These are phyloP conservation scores for Viridothelium virens DNA, from an alignment of 495 filamentous ascomycete species.

Conservation along the genomic window DNA sequence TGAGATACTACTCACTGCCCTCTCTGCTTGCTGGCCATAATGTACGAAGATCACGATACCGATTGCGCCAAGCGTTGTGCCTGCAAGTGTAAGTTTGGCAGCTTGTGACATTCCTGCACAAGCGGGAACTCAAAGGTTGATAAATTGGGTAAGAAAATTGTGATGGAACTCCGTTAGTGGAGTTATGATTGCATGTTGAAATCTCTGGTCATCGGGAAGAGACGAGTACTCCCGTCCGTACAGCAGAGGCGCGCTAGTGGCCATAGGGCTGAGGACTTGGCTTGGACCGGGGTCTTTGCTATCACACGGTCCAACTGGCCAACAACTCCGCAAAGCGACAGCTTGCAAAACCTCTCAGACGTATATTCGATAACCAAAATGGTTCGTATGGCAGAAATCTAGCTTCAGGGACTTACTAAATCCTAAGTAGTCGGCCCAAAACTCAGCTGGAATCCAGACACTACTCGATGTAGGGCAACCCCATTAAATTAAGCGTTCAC, in stretches of 20 bases:
- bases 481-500: not conserved
- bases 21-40: conserved; percentile 75
- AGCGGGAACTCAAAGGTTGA: not conserved
- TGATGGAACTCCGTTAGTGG: no score
- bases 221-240: no score
- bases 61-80: conserved; percentile 66
- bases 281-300: conserved; percentile 3
- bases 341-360: conserved; percentile 1
- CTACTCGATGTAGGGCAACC: conserved; percentile 79
- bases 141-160: no score
- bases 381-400: not conserved
- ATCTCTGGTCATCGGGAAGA: no score
- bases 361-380: not conserved
- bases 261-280: conserved; percentile 8
- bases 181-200: no score
- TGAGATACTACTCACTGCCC: conserved; percentile 52
- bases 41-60: conserved; percentile 82
- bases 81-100: conserved; percentile 74
- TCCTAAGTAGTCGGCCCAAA: conserved; percentile 75
- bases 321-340: conserved; percentile 5
- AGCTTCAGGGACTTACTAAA: conserved; percentile 6
- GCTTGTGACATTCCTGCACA: conserved; percentile 66
- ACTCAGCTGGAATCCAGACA: conserved; percentile 95
- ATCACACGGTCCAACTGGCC: conserved; percentile 16
- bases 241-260: not conserved